A percentile compares a stretch with the other conserved stretches of the same genome.
These are phyloP conservation scores for Globisporangium emineosum DNA, from an alignment of 352 stramenopile species.

Conservation along the genomic window DNA sequence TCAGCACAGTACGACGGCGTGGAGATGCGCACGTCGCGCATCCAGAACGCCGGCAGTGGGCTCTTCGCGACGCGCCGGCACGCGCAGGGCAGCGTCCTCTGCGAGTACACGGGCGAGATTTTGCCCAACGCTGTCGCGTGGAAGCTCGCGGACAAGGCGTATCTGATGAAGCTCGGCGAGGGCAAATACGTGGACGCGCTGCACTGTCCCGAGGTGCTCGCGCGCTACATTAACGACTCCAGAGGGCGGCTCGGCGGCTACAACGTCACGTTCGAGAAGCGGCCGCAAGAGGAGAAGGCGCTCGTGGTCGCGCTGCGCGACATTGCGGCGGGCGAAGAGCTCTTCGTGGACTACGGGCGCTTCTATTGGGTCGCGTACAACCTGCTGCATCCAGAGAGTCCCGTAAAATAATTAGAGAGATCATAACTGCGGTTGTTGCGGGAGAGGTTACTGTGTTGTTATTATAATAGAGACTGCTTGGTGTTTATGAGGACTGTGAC, in stretches of 20 bases:
- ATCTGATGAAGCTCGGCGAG: constrained; percentile 81
- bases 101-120: constrained; percentile 43
- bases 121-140: constrained; percentile 38
- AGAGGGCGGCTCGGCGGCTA: constrained; percentile 40
- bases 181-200: constrained; percentile 72
- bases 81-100: constrained; percentile 26
- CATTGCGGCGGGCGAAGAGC: constrained; percentile 56
- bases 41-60: constrained; percentile 48
- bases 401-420: constrained; percentile 43
- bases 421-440: too few species aligned
- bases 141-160: constrained; percentile 63
- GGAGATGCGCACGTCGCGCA: constrained; percentile 37
- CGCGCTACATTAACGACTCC: constrained; percentile 84
- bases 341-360: constrained; percentile 83
- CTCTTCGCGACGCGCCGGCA: constrained; percentile 44
- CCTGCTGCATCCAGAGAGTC: constrained; percentile 51
- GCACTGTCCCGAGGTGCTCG: constrained; percentile 39
- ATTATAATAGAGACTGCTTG: too few species aligned
- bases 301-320: constrained; percentile 57
- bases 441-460: too few species aligned
- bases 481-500: too few species aligned
- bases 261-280: constrained; percentile 80
- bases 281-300: constrained; percentile 40
- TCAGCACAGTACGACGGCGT: constrained; percentile 25
- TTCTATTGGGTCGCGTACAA: constrained; percentile 84